Base-by-base conservation (phyloP, 225 moss, liverwort and hornwort genomes). In the Thuidium tamariscinum region DNA sequence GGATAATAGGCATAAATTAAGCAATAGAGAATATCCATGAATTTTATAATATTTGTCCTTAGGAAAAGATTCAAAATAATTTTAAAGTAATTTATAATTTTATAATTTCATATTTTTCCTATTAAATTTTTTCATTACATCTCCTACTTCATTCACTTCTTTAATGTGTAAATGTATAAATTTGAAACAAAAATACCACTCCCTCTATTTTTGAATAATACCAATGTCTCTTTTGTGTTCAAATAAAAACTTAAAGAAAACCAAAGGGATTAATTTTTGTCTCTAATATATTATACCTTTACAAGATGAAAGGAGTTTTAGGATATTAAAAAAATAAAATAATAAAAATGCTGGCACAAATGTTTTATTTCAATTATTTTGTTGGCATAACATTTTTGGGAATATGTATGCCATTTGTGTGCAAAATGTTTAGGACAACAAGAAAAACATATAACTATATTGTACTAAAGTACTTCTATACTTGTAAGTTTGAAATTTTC, bases 361-460 rank as follows among this genome's bases (percentile, higher is more conserved):
- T 12, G 7, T 32, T 74, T 20, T 5, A 32, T 32, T 32, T 32
- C 20, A 19, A 13, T 4, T 49, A 20, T 34, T 75, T 22, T 2
- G 0, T 23, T 23, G 23, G 3, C 5, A 34, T 10, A 36, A 23
- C 2, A 11, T 25, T n/a, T 72, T 22, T 21, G 0, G 0, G 17
- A 48, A 30, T 5, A 3, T 19, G 20, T 49, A 4, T 48, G 7
- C 12, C 6, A 11, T 30, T 44, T 30, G 1, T 30, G 1, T 30
- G 19, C 18, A 3, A 72, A 46, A 46, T 17, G 1, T 18, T 30
- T 30, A 44, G 5, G 19, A 7, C 4, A 30, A 18, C 4, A 73
- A 32, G 4, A 19, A 72, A 13, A 73, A 12, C 1, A 73, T 30
- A 1, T 32, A 32, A 11, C 20, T 74, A 32, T 1, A 74, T 7